Conservation (phyloP, 2,329 filamentous ascomycete genomes). For the Ustulina deusta region DNA sequence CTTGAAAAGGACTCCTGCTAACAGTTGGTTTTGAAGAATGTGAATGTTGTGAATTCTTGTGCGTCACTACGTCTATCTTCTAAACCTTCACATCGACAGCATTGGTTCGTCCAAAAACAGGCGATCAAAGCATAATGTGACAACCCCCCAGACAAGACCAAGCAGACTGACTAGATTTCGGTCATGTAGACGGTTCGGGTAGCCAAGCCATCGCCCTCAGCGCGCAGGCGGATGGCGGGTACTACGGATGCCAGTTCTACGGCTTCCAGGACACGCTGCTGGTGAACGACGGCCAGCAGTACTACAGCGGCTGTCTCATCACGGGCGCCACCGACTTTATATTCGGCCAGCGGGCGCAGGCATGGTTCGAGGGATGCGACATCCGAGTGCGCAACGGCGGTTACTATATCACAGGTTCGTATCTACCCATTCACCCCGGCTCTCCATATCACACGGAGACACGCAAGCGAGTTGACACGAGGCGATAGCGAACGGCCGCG, state of each 20-base stretch:
- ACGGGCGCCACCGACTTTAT: constrained; percentile 64
- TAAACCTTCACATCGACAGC: background rate
- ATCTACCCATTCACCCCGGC: background rate
- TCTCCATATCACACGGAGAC: background rate
- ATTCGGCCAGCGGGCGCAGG: constrained; percentile 58
- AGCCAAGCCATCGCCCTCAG: constrained; percentile 62
- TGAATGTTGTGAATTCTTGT: constrained; percentile 63
- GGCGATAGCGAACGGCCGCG: constrained; percentile 57
- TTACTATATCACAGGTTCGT: constrained; percentile 55
- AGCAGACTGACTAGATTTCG: constrained; percentile 17
- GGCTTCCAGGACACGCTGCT: constrained; percentile 65
- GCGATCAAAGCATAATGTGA: background rate
- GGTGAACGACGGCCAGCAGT: constrained; percentile 59
- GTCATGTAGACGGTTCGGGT: constrained; percentile 54
- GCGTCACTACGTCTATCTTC: constrained; percentile 9
- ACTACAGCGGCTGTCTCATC: constrained; percentile 60
- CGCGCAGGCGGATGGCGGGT: constrained; percentile 59
- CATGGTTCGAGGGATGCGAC: constrained; percentile 60
- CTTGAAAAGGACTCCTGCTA: constrained; percentile 12
- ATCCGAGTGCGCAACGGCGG: constrained; percentile 54
- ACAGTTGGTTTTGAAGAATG: constrained; percentile 54
- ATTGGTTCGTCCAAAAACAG: background rate
- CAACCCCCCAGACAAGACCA: background rate
- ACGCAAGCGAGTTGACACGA: constrained; percentile 16
- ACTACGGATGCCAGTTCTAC: constrained; percentile 60